Evolutionary conservation across 2,329 filamentous ascomycete genomes (phyloP).

Genomic region (Ophiostoma populinum): DNA sequence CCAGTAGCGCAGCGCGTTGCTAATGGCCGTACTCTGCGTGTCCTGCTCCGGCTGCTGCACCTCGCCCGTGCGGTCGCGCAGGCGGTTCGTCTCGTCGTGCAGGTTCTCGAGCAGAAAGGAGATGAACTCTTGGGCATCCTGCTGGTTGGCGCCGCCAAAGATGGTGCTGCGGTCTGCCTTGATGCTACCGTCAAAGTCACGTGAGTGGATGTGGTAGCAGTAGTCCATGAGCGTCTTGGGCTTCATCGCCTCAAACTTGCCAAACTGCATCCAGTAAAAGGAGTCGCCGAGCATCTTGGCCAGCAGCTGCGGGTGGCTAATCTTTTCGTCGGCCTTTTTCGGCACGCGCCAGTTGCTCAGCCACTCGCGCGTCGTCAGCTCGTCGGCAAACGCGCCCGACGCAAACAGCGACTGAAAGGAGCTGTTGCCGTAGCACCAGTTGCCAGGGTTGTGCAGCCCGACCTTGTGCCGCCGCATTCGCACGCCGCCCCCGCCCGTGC

Average conservation of each 20-base stretch:
- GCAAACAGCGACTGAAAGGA: conserved; percentile 68
- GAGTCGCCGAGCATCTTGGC: conserved; percentile 41
- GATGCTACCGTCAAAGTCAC: conserved; percentile 14
- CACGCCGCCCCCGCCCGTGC: conserved; percentile 9
- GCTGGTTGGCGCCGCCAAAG: conserved; percentile 62
- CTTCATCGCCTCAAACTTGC: conserved; percentile 32
- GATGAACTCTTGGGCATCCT: conserved; percentile 84
- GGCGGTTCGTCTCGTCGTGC: conserved; percentile 66
- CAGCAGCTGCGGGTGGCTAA: conserved; percentile 39
- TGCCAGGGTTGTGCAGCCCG: conserved; percentile 63
- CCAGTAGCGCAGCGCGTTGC: conserved; percentile 63
- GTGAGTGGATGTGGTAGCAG: conserved; percentile 41
- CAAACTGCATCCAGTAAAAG: conserved; percentile 37
- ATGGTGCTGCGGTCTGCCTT: conserved; percentile 21
- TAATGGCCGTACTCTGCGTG: conserved; percentile 17
- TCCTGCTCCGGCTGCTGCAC: conserved; percentile 12
- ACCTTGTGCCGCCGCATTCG: conserved; percentile 33
- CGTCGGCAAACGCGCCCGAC: conserved; percentile 49
- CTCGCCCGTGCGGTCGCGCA: conserved; percentile 22
- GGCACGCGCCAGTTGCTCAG: conserved; percentile 48
- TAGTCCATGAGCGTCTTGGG: conserved; percentile 44
- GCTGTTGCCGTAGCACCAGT: conserved; percentile 88
- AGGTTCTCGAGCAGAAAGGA: conserved; percentile 66
- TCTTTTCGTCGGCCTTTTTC: conserved; percentile 39
- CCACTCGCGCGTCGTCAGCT: conserved; percentile 43